These are phyloP conservation scores for Citrus australasica DNA, from an alignment of 345 rosid species.

Conservation along the genomic window DNA sequence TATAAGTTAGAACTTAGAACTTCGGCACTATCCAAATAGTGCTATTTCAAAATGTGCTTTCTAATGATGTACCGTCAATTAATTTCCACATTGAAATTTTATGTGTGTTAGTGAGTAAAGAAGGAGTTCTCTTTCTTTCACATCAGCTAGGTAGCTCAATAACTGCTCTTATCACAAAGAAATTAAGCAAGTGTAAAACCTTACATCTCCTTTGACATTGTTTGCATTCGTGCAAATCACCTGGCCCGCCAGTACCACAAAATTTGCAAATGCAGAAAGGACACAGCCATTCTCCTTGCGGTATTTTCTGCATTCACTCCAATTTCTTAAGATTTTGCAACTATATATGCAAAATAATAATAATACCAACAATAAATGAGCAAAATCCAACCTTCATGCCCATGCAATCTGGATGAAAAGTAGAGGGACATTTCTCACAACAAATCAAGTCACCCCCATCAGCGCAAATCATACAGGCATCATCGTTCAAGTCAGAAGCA, in stretches of 20 bases:
- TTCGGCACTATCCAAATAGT: background rate
- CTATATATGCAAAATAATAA: background rate
- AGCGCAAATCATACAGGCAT: slow-evolving; percentile 25
- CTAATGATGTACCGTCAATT: no score
- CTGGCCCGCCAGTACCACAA: background rate
- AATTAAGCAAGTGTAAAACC: no score
- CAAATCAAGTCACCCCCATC: slow-evolving; percentile 36
- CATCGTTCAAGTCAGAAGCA: slow-evolving; percentile 14
- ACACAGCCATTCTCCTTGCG: slow-evolving; percentile 24
- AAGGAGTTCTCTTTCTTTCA: no score
- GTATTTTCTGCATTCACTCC: slow-evolving; percentile 14
- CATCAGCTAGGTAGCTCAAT: no score
- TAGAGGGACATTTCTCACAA: slow-evolving; percentile 28
- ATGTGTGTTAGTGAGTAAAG: no score
- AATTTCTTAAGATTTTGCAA: background rate
- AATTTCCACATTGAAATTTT: no score
- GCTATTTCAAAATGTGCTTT: no score
- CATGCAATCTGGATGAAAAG: slow-evolving; percentile 20
- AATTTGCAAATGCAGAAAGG: slow-evolving; percentile 21
- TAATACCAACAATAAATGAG: background rate
- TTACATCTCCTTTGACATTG: slow-evolving; percentile 19
- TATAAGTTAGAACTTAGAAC: background rate
- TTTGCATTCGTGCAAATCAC: background rate
- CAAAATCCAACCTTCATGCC: background rate
- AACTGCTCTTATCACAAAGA: background rate